Evolutionary conservation across 2,329 filamentous ascomycete species (phyloP).

Genomic region (Arthrobotrys sphaeroides): DNA sequence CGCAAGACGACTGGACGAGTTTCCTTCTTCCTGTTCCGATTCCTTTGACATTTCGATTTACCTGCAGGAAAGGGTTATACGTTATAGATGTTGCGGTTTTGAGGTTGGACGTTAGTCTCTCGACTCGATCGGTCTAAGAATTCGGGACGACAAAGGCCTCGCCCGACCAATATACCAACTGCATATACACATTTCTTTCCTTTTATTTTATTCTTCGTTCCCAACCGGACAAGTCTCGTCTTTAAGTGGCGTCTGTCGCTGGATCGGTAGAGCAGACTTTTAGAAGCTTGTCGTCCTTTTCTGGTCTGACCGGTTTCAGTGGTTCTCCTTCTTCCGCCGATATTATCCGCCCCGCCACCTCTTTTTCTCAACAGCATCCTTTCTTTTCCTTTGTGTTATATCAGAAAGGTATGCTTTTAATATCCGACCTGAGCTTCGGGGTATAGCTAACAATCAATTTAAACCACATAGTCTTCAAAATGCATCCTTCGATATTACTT

Average conservation of each 20-base stretch:
- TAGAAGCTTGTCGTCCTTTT: constrained; percentile 43
- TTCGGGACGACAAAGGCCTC: constrained; percentile 21
- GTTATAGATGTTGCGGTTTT: constrained; percentile 40
- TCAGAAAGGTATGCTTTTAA: constrained; percentile 28
- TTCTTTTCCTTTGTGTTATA: constrained; percentile 12
- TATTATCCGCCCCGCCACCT: constrained; percentile 31
- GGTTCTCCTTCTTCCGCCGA: constrained; percentile 31
- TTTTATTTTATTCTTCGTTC: constrained; percentile 27
- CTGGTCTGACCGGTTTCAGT: constrained; percentile 49
- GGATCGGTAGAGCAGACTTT: constrained; percentile 51
- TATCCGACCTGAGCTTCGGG: background rate
- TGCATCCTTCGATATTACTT: constrained; percentile 33
- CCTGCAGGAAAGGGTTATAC: constrained; percentile 23
- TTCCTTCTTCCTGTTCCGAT: constrained; percentile 39
- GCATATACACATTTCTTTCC: constrained; percentile 19
- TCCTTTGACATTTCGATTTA: constrained; percentile 39
- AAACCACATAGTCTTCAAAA: constrained; percentile 9
- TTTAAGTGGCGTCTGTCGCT: constrained; percentile 50
- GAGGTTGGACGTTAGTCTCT: constrained; percentile 40
- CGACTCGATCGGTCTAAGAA: constrained; percentile 16
- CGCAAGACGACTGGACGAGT: constrained; percentile 39
- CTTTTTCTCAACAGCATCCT: constrained; percentile 9
- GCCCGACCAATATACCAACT: constrained; percentile 32
- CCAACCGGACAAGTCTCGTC: constrained; percentile 26
- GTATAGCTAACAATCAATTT: constrained; percentile 13